Evolutionary conservation across 495 filamentous ascomycete species (phyloP).

Genomic region (Neurospora sp.): DNA sequence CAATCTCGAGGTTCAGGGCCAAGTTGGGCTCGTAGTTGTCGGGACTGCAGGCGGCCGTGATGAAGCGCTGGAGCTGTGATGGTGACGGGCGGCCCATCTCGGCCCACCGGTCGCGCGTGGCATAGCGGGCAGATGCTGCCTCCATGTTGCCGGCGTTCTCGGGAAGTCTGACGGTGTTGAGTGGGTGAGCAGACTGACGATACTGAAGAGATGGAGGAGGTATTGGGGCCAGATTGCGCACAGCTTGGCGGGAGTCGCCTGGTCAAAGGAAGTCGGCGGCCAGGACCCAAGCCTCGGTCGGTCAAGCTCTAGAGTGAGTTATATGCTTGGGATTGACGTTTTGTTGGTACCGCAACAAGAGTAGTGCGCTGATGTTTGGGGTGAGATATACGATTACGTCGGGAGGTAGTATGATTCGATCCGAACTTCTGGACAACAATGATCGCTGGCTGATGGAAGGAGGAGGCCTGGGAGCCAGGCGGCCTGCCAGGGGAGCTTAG

Average conservation of each 20-base stretch:
- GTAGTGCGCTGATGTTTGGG: background rate
- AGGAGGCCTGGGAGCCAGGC: background rate
- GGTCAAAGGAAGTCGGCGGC: background rate
- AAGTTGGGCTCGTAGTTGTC: constrained; percentile 97
- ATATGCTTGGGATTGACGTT: background rate
- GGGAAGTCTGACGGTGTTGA: background rate
- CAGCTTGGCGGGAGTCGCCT: background rate
- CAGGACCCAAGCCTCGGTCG: background rate
- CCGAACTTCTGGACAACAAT: background rate
- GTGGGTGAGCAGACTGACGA: background rate
- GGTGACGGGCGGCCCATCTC: constrained; percentile 66
- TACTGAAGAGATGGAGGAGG: background rate
- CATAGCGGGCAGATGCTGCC: constrained; percentile 89
- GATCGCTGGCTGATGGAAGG: constrained; percentile 7
- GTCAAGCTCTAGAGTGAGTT: background rate
- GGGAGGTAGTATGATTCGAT: background rate
- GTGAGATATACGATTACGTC: background rate
- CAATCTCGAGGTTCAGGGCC: constrained; percentile 90
- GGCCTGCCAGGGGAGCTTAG: background rate
- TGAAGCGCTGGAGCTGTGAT: constrained; percentile 86
- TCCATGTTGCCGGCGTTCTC: constrained; percentile 47
- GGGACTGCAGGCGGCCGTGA: constrained; percentile 89
- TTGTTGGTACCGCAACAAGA: background rate
- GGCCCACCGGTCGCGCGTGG: constrained; percentile 90
- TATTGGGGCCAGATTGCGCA: background rate